Conservation (phyloP, 2,329 filamentous ascomycete genomes). For the Hypoxylon sp. region DNA sequence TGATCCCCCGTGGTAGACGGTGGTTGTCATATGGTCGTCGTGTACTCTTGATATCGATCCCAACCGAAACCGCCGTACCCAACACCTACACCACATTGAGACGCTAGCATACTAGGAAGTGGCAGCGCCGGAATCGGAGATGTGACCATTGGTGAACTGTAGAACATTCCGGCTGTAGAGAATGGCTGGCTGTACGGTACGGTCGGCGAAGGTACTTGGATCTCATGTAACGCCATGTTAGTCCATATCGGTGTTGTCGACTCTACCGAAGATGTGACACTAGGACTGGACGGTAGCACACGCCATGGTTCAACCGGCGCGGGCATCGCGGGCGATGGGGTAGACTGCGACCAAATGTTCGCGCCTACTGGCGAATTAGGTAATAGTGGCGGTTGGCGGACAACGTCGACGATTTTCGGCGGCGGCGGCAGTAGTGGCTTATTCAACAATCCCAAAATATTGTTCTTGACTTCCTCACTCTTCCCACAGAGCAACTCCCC, state of each 20-base stretch:
- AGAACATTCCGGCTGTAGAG: slow-evolving; percentile 81
- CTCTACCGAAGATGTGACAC: slow-evolving; percentile 81
- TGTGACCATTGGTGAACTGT: slow-evolving; percentile 82
- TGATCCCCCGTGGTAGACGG: slow-evolving; percentile 62
- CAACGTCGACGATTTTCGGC: slow-evolving; percentile 88
- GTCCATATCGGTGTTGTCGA: slow-evolving; percentile 83
- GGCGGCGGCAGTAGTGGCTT: slow-evolving; percentile 88
- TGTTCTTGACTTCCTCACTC: slow-evolving; percentile 92
- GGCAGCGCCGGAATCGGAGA: slow-evolving; percentile 83
- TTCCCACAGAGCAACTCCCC: slow-evolving; percentile 93
- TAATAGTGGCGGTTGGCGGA: slow-evolving; percentile 87
- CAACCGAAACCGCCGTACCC: slow-evolving; percentile 86
- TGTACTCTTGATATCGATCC: slow-evolving; percentile 88
- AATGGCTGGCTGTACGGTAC: slow-evolving; percentile 85
- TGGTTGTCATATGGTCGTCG: slow-evolving; percentile 88
- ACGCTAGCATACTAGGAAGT: slow-evolving; percentile 87
- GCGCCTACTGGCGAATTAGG: slow-evolving; percentile 83
- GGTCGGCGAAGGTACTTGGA: slow-evolving; percentile 82
- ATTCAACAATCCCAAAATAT: slow-evolving; percentile 86
- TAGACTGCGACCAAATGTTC: slow-evolving; percentile 85
- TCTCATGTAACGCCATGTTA: slow-evolving; percentile 80
- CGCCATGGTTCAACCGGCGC: slow-evolving; percentile 89
- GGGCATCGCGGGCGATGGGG: slow-evolving; percentile 75
- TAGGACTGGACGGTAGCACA: slow-evolving; percentile 89
- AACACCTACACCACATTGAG: slow-evolving; percentile 85